Conservation (phyloP, 192 early-diverging fungal genomes). For the Mortierella antarctica region DNA sequence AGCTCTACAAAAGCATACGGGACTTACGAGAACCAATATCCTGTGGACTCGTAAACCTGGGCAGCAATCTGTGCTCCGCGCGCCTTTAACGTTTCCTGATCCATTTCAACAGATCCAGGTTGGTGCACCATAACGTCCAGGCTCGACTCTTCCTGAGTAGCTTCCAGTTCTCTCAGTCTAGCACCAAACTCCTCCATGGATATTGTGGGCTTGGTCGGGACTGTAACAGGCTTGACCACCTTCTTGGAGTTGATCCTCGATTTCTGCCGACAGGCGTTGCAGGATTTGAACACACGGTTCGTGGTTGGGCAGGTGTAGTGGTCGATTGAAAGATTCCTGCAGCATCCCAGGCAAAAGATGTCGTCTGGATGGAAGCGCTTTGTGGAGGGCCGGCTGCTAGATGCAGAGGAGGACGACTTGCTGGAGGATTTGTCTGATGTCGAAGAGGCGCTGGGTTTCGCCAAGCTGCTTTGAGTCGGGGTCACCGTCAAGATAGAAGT, state of each 20-base stretch:
- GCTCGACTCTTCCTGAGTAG: slow-evolving; percentile 27
- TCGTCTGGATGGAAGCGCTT: slow-evolving; percentile 47
- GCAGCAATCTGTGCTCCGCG: slow-evolving; percentile 37
- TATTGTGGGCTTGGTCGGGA: slow-evolving; percentile 36
- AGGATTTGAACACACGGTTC: slow-evolving; percentile 42
- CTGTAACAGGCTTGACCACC: slow-evolving; percentile 28
- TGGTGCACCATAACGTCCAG: slow-evolving; percentile 41
- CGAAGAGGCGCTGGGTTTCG: background rate
- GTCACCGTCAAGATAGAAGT: background rate
- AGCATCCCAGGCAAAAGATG: slow-evolving; percentile 50
- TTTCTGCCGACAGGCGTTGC: slow-evolving; percentile 52
- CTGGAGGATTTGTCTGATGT: background rate
- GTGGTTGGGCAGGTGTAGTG: slow-evolving; percentile 44
- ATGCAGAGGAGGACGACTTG: slow-evolving; percentile 6
- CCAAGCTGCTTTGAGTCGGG: background rate
- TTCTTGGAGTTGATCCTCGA: slow-evolving; percentile 50
- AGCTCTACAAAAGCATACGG: background rate
- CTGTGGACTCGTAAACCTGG: slow-evolving; percentile 51
- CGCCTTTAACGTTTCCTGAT: slow-evolving; percentile 36
- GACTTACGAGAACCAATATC: slow-evolving; percentile 54
- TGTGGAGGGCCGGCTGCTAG: slow-evolving; percentile 18
- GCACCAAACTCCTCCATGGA: slow-evolving; percentile 44
- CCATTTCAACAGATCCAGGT: slow-evolving; percentile 45
- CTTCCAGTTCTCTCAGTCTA: slow-evolving; percentile 37
- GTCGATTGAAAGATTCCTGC: slow-evolving; percentile 42